Evolutionary conservation across 768 basidiomycete species (phyloP).

Genomic region (Mycena vitilis): DNA sequence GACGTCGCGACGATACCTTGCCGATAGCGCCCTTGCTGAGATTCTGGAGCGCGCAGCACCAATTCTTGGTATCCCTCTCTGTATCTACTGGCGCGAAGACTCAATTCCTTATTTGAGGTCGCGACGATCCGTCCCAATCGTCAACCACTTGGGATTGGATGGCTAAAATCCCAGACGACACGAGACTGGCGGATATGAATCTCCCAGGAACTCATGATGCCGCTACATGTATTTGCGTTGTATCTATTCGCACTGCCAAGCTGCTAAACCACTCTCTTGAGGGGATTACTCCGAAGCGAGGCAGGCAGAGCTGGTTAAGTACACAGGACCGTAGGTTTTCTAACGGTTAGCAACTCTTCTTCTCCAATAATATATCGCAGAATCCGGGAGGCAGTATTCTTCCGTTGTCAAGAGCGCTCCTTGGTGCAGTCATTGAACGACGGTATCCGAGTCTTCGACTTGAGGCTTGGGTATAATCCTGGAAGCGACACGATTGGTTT

Average conservation of each 20-base stretch:
- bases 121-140: conserved; percentile 46
- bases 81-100: neutral
- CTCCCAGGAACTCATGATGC: conserved; percentile 66
- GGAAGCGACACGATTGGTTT: conserved; percentile 64
- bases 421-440: conserved; percentile 59
- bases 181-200: conserved; percentile 59
- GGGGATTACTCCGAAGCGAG: conserved; percentile 59
- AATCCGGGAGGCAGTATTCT: conserved; percentile 26
- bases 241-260: neutral
- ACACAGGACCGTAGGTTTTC: conserved; percentile 55
- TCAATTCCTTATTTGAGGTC: neutral
- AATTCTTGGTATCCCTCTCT: conserved; percentile 41
- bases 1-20: conserved; percentile 16
- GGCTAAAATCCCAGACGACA: conserved; percentile 55
- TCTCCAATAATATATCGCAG: neutral
- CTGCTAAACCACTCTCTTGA: conserved; percentile 30
- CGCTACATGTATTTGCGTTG: conserved; percentile 51
- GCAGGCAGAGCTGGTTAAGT: conserved; percentile 54
- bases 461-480: conserved; percentile 61
- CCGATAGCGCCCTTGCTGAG: conserved; percentile 41
- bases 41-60: conserved; percentile 47
- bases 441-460: conserved; percentile 63
- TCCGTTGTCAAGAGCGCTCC: conserved; percentile 53
- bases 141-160: conserved; percentile 59
- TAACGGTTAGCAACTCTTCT: too few species aligned